Evolutionary conservation across 495 filamentous ascomycete genomes (phyloP), one percentile per base, ranked within the genome.

Genomic region (Corynascus novoguineensis): DNA sequence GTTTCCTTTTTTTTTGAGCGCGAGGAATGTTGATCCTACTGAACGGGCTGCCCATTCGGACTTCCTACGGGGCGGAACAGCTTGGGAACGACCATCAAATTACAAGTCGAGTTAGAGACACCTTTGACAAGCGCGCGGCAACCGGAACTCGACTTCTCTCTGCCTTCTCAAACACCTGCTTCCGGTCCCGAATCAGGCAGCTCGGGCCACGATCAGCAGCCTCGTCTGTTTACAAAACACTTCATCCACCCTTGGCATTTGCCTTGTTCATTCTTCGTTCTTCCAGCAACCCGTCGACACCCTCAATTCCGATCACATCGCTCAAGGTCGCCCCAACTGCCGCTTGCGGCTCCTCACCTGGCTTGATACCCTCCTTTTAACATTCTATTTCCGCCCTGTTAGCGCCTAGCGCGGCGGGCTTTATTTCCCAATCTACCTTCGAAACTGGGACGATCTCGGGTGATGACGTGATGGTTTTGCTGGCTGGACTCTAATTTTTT

Each of bases 1-100:
- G 59, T 62, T 77, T 75, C 70, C 60, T 75, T 72, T 75, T 68
- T 72, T 65, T n/a, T n/a, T n/a, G n/a, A 65, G 50, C 65, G 61
- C 58, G 57, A 64, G 69, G 61, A 60, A 35, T 50, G 45, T 44
- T 42, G 50, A 51, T 42, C 45, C 52, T 22, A 37, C 51, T 38
- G 53, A 25, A 55, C 21, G n/a, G 42, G 52, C 48, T 48, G 38
- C n/a, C n/a, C n/a, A n/a, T n/a, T n/a, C n/a, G 40, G 17, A 29
- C 32, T 34, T 47, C 29, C 17, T n/a, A n/a, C n/a, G n/a, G n/a
- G n/a, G n/a, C n/a, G n/a, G n/a, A n/a, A n/a, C n/a, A n/a, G n/a
- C n/a, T n/a, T n/a, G n/a, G n/a, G n/a, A n/a, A n/a, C n/a, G n/a
- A n/a, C n/a, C n/a, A n/a, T n/a, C n/a, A n/a, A n/a, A n/a, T n/a